Base-by-base conservation (phyloP, 176 grass and related monocot genomes). In the Ensete glaucum region DNA sequence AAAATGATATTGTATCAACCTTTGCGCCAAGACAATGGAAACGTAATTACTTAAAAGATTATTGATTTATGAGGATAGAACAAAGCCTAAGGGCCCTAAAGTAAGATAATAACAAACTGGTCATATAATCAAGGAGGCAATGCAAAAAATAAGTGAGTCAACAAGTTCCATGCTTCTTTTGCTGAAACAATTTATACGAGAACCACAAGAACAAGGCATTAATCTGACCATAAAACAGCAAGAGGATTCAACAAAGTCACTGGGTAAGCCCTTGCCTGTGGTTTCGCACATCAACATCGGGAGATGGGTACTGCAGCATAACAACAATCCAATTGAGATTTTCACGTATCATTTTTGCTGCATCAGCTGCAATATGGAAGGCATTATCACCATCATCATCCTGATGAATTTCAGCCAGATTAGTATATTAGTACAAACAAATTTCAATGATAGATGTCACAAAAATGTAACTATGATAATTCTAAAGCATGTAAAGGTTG, bases 321-420 rank as follows among this genome's bases (percentile, higher is more conserved):
- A 88, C 78, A 84, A 84, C 84, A 87, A 99, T 75, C 96, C 96
- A 99, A 74, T 84, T 84, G 9, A 99, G 79, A 75, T 99, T 99
- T 87, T 95, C 96, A 21, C 96, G 96, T 72, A 99, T 89, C 96
- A 99, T 94, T 86, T 88, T 99, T 79, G 91, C 91, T 74, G 96
- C 96, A 69, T 99, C 96, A 78, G 96, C 96, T 24, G 96, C 96
- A 78, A 99, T 95, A 73, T 99, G 91, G 85, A 99, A 99, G 55
- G 96, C 91, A 75, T 99, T 99, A 50, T 99, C 96, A 22, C 91
- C 91, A 64, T 99, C 96, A 75, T 99, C 96, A 81, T 99, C 96
- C 96, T 99, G 85, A 84, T 82, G 85, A 75, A 81, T 52, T 81
- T 66, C 34, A 72, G 73, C 53, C 76, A 81, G 77, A 77, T 77